Percentiles rank a stretch among this genome's conserved stretches.
phyloP scores from a whole-genome alignment of 768 basidiomycete genomes.

The Panus rudis region DNA sequence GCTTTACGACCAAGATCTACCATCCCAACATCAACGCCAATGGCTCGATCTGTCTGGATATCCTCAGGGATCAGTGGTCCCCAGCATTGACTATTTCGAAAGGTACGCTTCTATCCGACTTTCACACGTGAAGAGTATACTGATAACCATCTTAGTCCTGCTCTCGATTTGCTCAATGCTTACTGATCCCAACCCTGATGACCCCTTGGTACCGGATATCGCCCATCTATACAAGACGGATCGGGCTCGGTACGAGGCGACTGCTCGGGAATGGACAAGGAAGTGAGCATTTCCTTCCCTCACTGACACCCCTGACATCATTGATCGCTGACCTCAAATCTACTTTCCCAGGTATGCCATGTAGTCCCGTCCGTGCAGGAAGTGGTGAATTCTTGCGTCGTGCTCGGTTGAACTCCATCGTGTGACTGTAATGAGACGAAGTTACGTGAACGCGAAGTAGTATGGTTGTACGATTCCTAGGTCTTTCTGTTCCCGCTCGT shows the following conservation, averaged over 20 bases:
- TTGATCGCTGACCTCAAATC: background rate
- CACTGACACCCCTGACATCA: background rate
- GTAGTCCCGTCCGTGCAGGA: constrained; percentile 29
- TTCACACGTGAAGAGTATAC: background rate
- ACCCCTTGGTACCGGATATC: constrained; percentile 97
- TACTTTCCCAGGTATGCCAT: constrained; percentile 38
- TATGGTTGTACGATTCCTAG: background rate
- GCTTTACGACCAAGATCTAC: constrained; percentile 99
- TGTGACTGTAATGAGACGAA: background rate
- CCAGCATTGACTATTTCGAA: constrained; percentile 99
- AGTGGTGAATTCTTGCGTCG: constrained; percentile 11
- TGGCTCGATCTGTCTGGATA: constrained; percentile 97
- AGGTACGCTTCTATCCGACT: constrained; percentile 43
- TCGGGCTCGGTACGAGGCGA: constrained; percentile 92
- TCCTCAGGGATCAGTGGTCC: constrained; percentile 98
- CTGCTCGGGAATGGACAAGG: constrained; percentile 98
- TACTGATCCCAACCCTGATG: constrained; percentile 99
- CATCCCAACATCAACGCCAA: constrained; percentile 99
- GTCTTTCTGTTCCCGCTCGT: background rate
- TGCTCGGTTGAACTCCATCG: background rate
- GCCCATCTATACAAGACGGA: constrained; percentile 99
- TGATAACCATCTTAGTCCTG: constrained; percentile 48
- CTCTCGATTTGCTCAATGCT: constrained; percentile 99
- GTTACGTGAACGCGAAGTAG: background rate
- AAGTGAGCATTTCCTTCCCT: constrained; percentile 57